These are phyloP conservation scores for Dryas octopetala DNA, from an alignment of 306 rosid species.

Conservation along the genomic window DNA sequence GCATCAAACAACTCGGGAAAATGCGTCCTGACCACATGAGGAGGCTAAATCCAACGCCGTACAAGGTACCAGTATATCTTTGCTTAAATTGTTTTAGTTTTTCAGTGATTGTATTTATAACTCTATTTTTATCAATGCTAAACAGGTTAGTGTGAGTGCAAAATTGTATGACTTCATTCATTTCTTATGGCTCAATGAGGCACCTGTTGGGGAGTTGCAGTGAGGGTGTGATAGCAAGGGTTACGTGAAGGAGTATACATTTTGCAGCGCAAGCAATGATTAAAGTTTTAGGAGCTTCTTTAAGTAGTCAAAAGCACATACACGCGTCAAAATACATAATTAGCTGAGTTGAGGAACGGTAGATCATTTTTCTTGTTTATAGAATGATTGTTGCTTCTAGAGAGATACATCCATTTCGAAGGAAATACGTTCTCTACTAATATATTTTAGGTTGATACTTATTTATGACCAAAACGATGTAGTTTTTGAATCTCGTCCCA, in stretches of 20 bases:
- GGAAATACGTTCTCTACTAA: background rate
- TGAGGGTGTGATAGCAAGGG: constrained; percentile 22
- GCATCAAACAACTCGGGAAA: constrained; percentile 77
- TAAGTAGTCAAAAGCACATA: constrained; percentile 7
- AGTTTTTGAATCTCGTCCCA: no score
- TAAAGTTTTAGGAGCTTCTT: constrained; percentile 4
- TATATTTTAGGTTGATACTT: no score
- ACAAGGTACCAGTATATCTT: constrained; percentile 56
- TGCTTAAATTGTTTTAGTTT: constrained; percentile 10
- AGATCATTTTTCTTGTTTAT: constrained; percentile 18
- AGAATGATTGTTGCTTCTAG: background rate
- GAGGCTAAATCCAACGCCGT: constrained; percentile 95
- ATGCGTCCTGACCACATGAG: constrained; percentile 99
- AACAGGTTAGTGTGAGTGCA: constrained; percentile 90
- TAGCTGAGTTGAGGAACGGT: background rate
- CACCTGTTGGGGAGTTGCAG: constrained; percentile 95
- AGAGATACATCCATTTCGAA: background rate
- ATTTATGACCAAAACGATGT: no score
- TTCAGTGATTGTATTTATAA: background rate
- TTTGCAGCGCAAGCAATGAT: constrained; percentile 4
- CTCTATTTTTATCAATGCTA: background rate
- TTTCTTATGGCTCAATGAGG: constrained; percentile 92
- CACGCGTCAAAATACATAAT: background rate
- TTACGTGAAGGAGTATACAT: background rate
- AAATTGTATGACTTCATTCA: constrained; percentile 87